Evolutionary conservation across 1,284 basidiomycete species (phyloP), one percentile per base, ranked within the genome.

Genomic region (Leccinum pallidistipes): DNA sequence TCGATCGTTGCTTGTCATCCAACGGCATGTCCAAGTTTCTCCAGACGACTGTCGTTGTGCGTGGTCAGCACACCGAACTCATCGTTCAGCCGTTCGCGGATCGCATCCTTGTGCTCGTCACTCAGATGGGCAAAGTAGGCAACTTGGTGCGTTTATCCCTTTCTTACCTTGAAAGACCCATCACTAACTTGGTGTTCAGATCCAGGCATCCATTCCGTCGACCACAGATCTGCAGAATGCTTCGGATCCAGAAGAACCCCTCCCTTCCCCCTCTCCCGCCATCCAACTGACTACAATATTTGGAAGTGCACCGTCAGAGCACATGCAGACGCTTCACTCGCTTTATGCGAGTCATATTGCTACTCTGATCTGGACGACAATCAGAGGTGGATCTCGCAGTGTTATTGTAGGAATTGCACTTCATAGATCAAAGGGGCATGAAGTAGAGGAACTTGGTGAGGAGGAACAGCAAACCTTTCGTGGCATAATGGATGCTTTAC

Each of bases 61-160:
- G 84, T 56, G 90, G 85, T 14, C 72, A 81, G 18, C 74, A 75
- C 6, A 97, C 93, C 1, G 88, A 95, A 62, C 77, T 96, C 14
- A 65, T 95, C 34, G 73, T 96, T 2, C 92, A 96, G 69, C 78
- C 79, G 0, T 97, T 87, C 72, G 84, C 85, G 56, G 95, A 97
- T 76, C 83, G 92, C 43, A 79, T 87, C 9, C 77, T 97, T 21
- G 86, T 97, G 18, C 78, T 96, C 31, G 81, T 97, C 57, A 94
- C 94, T 1, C 95, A 97, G 76, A 69, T 92, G 58, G 92, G 91
- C 32, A 95, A 94, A 83, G 87, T 96, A 12, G 95, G 94, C 59
- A 88, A 83, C 70, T 72, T 97, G 77, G 92, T 95, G 71, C 71
- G 78, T 77, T 43, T 36, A 29, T 9, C 61, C 62, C 60, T 56